A percentile compares a stretch with the other conserved stretches of the same genome.
Conservation (phyloP, 164 flowering plant species). For the Chimonanthus salicifolius region DNA sequence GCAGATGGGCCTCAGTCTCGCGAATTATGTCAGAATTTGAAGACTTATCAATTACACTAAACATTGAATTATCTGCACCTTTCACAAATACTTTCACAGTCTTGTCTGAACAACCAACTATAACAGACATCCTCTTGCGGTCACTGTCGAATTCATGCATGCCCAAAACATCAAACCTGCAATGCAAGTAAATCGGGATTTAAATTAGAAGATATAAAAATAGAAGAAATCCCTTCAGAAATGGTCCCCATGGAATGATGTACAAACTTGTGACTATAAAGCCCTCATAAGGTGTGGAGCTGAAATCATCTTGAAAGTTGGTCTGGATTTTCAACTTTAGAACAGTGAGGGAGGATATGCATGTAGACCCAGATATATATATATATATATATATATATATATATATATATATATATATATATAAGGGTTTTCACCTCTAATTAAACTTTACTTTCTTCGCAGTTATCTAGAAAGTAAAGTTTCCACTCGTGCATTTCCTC, state of each 20-base stretch:
- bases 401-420: no score
- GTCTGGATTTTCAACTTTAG: not conserved
- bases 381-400: no score
- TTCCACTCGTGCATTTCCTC: no score
- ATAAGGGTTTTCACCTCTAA: no score
- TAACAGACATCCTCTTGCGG: constrained; percentile 95
- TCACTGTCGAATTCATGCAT: constrained; percentile 99
- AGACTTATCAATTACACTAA: constrained; percentile 54
- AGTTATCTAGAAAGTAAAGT: no score
- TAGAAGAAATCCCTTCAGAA: no score
- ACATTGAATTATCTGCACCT: constrained; percentile 94
- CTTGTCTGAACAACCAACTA: constrained; percentile 80
- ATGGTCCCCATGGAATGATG: no score
- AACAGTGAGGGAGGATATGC: no score
- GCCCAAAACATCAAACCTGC: constrained; percentile 94
- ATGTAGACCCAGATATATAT: no score
- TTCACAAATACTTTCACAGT: constrained; percentile 79
- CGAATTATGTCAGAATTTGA: constrained; percentile 26
- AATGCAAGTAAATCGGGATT: constrained; percentile 20
- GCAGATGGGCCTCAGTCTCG: constrained; percentile 67
- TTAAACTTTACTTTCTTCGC: no score
- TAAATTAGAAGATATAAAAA: not conserved
- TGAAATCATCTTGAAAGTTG: not conserved
- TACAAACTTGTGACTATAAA: no score
- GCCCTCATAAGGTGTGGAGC: not conserved